Conservation (phyloP, 352 stramenopile genomes). For the Phytopythium vexans region DNA sequence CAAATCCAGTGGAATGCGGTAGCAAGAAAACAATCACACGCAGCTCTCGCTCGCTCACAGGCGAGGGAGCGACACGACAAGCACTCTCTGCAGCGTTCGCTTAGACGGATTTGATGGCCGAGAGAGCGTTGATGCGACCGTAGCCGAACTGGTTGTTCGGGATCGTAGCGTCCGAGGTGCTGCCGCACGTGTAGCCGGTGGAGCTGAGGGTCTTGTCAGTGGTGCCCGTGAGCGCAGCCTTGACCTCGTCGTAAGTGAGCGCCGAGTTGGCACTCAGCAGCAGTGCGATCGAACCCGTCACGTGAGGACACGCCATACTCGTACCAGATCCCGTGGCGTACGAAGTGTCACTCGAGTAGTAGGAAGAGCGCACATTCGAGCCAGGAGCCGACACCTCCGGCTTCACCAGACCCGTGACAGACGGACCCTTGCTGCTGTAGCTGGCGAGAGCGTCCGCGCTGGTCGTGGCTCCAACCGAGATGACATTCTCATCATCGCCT, state of each 20-base stretch:
- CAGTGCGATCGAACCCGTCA: conserved; percentile 14
- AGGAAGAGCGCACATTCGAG: conserved; percentile 8
- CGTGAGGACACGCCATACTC: conserved; percentile 19
- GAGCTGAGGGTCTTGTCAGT: conserved; percentile 10
- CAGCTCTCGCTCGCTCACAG: too few relatives aligned
- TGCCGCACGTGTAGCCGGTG: conserved; percentile 14
- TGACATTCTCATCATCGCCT: conserved; percentile 18
- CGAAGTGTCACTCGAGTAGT: background rate
- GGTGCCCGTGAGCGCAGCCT: conserved; percentile 2
- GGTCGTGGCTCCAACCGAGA: conserved; percentile 22
- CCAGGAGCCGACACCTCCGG: conserved; percentile 17
- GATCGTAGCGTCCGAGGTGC: conserved; percentile 11
- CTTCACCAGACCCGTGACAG: conserved; percentile 10
- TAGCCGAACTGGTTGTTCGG: conserved; percentile 24
- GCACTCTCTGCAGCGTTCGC: too few relatives aligned
- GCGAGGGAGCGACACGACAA: too few relatives aligned
- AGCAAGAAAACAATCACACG: too few relatives aligned
- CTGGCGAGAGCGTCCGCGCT: conserved; percentile 8
- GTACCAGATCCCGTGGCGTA: conserved; percentile 12
- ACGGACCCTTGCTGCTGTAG: conserved; percentile 19
- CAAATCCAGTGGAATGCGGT: too few relatives aligned
- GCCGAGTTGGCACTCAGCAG: conserved; percentile 10
- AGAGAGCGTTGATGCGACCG: background rate
- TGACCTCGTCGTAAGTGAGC: conserved; percentile 12
- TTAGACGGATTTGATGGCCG: too few relatives aligned